Conservation (phyloP, 306 rosid species). For the Inga oerstediana region DNA sequence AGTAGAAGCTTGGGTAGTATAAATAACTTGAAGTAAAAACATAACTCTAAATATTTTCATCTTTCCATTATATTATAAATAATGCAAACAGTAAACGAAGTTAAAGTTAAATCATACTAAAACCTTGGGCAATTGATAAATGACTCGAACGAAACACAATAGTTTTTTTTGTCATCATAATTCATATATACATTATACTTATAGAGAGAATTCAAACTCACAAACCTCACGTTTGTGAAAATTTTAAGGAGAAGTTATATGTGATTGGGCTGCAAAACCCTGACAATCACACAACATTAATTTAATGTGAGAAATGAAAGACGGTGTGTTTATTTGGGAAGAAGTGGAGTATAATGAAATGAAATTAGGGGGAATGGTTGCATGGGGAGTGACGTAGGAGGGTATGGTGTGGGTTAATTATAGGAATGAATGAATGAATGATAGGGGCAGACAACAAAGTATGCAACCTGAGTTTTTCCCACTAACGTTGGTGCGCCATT, state of each 20-base stretch:
- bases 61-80: no score
- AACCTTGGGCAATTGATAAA: no score
- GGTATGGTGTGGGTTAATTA: neutral
- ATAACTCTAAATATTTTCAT: no score
- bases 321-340: neutral
- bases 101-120: no score
- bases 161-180: no score
- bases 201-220: no score
- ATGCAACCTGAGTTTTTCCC: slow-evolving; percentile 84
- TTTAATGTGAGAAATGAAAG: neutral
- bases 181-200: no score
- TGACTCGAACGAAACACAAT: no score
- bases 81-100: no score
- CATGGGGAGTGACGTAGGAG: neutral
- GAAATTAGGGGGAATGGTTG: neutral
- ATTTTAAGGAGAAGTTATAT: no score
- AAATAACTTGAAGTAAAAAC: neutral
- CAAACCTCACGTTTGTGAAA: neutral
- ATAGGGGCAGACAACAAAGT: slow-evolving; percentile 68
- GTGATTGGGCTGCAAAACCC: neutral
- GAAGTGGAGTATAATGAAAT: neutral
- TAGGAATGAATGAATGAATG: neutral
- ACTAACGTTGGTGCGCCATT: slow-evolving; percentile 84
- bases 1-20: no score
- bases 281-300: no score